Percentiles rank a stretch among this genome's conserved stretches.
phyloP scores from a whole-genome alignment of 1,139 yeast genomes.

The Candida smagusa region DNA sequence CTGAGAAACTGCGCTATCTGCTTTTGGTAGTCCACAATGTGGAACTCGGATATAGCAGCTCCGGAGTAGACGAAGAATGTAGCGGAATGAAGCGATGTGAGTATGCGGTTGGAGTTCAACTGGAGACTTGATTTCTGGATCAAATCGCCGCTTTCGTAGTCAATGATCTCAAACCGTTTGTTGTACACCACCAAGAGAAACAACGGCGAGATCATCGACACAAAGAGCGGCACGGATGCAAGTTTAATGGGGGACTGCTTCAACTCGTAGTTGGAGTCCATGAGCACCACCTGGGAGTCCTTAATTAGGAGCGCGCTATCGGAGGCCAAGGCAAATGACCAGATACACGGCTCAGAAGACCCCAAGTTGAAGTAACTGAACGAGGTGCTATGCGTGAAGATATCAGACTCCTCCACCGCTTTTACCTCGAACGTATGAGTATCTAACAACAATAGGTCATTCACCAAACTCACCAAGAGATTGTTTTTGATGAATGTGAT shows the following conservation, averaged over 20 bases:
- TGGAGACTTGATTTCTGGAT: constrained; percentile 41
- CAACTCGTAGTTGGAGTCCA: constrained; percentile 7
- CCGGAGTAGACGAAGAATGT: constrained; percentile 23
- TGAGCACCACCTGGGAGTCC: constrained; percentile 15
- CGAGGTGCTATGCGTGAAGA: constrained; percentile 17
- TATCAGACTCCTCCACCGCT: constrained; percentile 13
- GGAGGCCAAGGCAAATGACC: constrained; percentile 18
- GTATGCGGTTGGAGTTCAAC: constrained; percentile 24
- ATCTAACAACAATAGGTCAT: constrained; percentile 29
- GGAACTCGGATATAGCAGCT: constrained; percentile 24
- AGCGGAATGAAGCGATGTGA: constrained; percentile 12
- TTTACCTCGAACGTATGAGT: constrained; percentile 17
- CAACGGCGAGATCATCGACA: constrained; percentile 40
- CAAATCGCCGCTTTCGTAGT: constrained; percentile 39
- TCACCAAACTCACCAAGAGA: constrained; percentile 24
- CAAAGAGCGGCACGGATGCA: constrained; percentile 25
- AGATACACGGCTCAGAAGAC: constrained; percentile 16
- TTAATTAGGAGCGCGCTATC: constrained; percentile 21
- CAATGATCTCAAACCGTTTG: constrained; percentile 44
- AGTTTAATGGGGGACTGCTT: constrained; percentile 24
- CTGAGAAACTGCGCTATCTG: constrained; percentile 42
- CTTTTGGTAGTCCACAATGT: constrained; percentile 29
- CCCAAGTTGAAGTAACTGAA: constrained; percentile 23
- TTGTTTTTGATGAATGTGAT: constrained; percentile 12
- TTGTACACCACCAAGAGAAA: constrained; percentile 41